phyloP scores from a whole-genome alignment of 495 filamentous ascomycete genomes.

The Aspergillus panamensis region DNA sequence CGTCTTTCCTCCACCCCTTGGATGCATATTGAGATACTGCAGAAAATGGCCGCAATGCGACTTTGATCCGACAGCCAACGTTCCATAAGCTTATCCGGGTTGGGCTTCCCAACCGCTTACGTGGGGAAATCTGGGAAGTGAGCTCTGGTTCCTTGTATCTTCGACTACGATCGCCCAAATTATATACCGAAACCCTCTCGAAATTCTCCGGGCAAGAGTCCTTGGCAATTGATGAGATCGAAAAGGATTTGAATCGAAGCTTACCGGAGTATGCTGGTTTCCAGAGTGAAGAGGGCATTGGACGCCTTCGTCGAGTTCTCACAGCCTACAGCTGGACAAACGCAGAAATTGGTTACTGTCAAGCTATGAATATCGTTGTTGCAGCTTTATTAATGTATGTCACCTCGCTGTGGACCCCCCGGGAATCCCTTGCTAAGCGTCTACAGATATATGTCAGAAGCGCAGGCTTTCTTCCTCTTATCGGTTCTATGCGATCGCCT shows the following conservation, averaged over 20 bases:
- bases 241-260: constrained; percentile 95
- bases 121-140: constrained; percentile 95
- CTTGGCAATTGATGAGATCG: constrained; percentile 95
- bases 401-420: not conserved
- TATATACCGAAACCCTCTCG: constrained; percentile 77
- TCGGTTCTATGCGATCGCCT: constrained; percentile 90
- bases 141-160: constrained; percentile 87
- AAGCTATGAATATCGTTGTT: constrained; percentile 99
- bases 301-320: constrained; percentile 79
- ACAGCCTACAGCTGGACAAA: constrained; percentile 97
- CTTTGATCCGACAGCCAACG: constrained; percentile 88
- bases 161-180: constrained; percentile 76
- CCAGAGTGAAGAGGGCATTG: constrained; percentile 94
- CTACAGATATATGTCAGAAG: constrained; percentile 86
- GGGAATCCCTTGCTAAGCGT: constrained; percentile 21
- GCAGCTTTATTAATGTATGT: constrained; percentile 84
- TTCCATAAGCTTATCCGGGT: constrained; percentile 97
- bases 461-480: constrained; percentile 92
- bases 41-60: constrained; percentile 94
- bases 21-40: constrained; percentile 14
- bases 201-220: constrained; percentile 81
- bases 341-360: constrained; percentile 92
- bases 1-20: not conserved
- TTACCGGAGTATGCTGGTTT: constrained; percentile 96
- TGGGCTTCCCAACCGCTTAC: constrained; percentile 85